phyloP scores from a whole-genome alignment of 805 yeast genomes.

The Candida boidinii region DNA sequence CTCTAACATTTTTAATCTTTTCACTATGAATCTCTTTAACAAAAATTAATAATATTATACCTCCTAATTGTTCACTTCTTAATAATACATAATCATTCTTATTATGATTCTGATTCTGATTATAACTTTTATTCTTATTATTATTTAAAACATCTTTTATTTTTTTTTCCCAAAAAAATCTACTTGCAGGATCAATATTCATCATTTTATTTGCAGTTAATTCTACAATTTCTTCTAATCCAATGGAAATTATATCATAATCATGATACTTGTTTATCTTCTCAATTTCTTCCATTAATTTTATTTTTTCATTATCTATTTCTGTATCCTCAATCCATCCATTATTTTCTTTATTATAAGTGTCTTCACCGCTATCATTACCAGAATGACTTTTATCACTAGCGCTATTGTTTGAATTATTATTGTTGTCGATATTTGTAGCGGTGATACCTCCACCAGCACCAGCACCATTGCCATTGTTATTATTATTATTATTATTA shows the following conservation, averaged over 20 bases:
- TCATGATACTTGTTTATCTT: conserved; percentile 29
- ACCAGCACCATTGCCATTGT: too few species aligned
- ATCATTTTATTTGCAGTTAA: conserved; percentile 77
- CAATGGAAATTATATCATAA: conserved; percentile 67
- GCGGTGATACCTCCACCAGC: too few species aligned
- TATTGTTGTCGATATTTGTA: too few species aligned
- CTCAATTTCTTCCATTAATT: too few species aligned
- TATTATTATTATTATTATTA: too few species aligned
- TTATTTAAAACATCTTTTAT: conserved; percentile 38
- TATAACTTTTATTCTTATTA: conserved; percentile 25
- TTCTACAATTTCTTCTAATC: conserved; percentile 86
- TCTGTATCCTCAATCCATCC: too few species aligned
- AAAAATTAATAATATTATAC: conserved; percentile 65
- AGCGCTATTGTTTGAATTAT: too few species aligned
- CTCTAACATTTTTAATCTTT: conserved; percentile 53
- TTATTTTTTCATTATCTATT: too few species aligned
- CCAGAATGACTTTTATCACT: too few species aligned
- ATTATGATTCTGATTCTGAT: too few species aligned
- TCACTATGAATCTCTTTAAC: conserved; percentile 44
- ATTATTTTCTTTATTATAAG: too few species aligned
- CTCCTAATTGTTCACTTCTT: conserved; percentile 81
- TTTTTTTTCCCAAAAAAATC: conserved; percentile 58
- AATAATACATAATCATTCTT: conserved; percentile 37
- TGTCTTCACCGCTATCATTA: too few species aligned
- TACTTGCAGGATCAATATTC: conserved; percentile 58